Conservation (phyloP, 768 basidiomycete genomes). For the Agrocybe chaxingu region DNA sequence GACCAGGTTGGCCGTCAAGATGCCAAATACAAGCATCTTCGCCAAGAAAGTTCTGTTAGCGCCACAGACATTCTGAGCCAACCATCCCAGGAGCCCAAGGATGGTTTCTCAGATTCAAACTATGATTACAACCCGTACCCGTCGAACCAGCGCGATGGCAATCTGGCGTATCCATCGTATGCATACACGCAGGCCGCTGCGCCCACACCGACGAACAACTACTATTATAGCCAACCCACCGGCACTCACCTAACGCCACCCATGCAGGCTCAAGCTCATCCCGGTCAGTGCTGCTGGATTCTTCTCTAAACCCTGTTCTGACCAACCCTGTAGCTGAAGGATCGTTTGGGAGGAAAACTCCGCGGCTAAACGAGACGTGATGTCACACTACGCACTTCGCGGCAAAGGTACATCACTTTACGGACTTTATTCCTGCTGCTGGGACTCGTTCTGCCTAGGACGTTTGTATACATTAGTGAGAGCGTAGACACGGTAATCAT, state of each 20-base stretch:
- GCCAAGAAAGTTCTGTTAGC: slow-evolving; percentile 52
- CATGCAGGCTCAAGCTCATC: slow-evolving; percentile 37
- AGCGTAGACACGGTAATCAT: too few species aligned
- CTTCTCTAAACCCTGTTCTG: slow-evolving; percentile 5
- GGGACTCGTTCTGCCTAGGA: too few species aligned
- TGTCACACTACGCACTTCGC: slow-evolving; percentile 1
- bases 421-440: too few species aligned
- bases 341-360: slow-evolving; percentile 40
- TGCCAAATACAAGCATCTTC: slow-evolving; percentile 43
- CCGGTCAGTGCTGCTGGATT: slow-evolving; percentile 32
- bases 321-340: slow-evolving; percentile 33
- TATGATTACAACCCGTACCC: slow-evolving; percentile 32
- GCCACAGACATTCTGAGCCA: slow-evolving; percentile 53
- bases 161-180: slow-evolving; percentile 22
- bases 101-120: slow-evolving; percentile 32
- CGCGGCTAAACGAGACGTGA: slow-evolving; percentile 22
- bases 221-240: slow-evolving; percentile 23
- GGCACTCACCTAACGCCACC: slow-evolving; percentile 32
- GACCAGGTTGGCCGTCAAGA: slow-evolving; percentile 14
- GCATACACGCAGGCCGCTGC: slow-evolving; percentile 35
- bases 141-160: slow-evolving; percentile 20
- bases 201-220: slow-evolving; percentile 33
- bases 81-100: slow-evolving; percentile 44
- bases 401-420: too few species aligned
- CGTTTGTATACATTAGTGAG: too few species aligned